Evolutionary conservation across 495 filamentous ascomycete genomes (phyloP), one percentile per base, ranked within the genome.

Genomic region (Penicillium tannophilum): DNA sequence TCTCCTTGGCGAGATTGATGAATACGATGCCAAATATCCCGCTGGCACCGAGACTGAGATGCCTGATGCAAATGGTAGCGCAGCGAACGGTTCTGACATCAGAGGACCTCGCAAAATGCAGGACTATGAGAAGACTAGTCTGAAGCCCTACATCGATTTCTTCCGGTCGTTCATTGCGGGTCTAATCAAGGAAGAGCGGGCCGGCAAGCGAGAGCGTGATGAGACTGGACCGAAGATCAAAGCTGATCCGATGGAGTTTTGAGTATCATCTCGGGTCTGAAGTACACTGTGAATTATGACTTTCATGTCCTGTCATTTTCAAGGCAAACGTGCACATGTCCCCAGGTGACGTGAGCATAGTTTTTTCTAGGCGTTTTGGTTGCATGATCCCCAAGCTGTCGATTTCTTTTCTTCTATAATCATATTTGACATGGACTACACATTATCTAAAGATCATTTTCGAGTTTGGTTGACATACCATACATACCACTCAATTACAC

Each of bases 81-180:
- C 68, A 1, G 47, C 63, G 20, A 71, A 76, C 44, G 67, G 62
- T 19, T 75, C 71, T 12, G 68, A 80, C 64, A 67, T 64, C 16
- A 63, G 66, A 48, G 75, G 71, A 26, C 52, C 58, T 48, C 80
- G 81, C 57, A 84, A 78, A 56, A 61, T 90, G 41, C 84, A 85
- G 69, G 95, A 98, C 70, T 97, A 92, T 82, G 93, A 98, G 78
- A 98, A 97, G 83, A 98, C 94, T 30, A 90, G 91, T 53, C 72
- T 98, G 61, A 95, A 89, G 74, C 91, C 93, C 45, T 98, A 95
- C 72, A 84, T 98, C 17, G 92, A 97, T 47, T 86, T 86, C 63
- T 98, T 98, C 75, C 86, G 88, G 54, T 82, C 77, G 1, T 94
- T 97, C 73, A 91, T 98, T 28, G 78, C 84, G 2, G 78, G 73